A percentile compares a stretch with the other conserved stretches of the same genome.
Evolutionary conservation across 768 basidiomycete species (phyloP).

Genomic region (Tulasnella sp.): DNA sequence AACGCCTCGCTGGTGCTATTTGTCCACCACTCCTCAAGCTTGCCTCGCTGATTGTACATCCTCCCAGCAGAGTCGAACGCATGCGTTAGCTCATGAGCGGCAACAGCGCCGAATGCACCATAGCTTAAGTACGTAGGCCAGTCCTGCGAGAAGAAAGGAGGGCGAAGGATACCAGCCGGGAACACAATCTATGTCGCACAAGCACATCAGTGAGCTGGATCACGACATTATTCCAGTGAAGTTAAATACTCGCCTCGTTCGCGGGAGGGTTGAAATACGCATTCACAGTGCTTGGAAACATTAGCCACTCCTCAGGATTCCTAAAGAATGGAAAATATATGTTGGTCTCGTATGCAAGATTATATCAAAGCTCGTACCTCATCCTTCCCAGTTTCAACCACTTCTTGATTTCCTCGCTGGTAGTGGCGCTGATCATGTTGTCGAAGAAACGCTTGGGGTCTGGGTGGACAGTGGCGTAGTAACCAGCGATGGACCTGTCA

Average conservation of each 20-base stretch:
- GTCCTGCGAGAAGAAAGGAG: conserved; percentile 75
- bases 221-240: background rate
- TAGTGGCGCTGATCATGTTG: conserved; percentile 63
- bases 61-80: conserved; percentile 85
- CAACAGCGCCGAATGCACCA: conserved; percentile 86
- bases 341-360: too few relatives aligned
- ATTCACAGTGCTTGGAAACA: conserved; percentile 77
- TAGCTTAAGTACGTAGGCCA: conserved; percentile 89
- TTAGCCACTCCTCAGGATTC: conserved; percentile 71
- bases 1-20: conserved; percentile 77
- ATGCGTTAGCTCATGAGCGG: conserved; percentile 85
- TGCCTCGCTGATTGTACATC: conserved; percentile 82
- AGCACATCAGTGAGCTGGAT: background rate
- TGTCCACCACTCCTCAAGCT: conserved; percentile 88
- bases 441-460: conserved; percentile 66
- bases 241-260: conserved; percentile 64
- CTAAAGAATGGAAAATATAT: conserved; percentile 25
- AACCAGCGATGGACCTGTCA: conserved; percentile 54
- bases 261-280: conserved; percentile 82
- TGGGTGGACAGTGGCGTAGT: conserved; percentile 62
- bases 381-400: conserved; percentile 67
- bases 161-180: conserved; percentile 89
- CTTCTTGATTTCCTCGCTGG: conserved; percentile 47
- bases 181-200: conserved; percentile 63
- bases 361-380: background rate